Evolutionary conservation across 306 rosid species (phyloP).

Genomic region (Trifolium pratense): DNA sequence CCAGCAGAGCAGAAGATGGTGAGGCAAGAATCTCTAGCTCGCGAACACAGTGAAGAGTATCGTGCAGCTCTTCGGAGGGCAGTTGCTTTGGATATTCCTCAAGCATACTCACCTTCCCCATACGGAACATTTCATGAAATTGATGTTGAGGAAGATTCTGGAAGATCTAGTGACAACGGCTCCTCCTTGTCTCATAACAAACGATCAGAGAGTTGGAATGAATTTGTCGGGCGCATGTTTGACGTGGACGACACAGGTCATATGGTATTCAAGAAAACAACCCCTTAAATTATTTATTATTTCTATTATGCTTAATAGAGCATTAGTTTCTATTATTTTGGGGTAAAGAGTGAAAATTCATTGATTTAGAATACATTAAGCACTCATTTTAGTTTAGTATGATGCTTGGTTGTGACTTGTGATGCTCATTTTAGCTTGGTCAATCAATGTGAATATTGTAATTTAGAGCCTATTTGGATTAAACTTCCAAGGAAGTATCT

Average conservation of each 20-base stretch:
- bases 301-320: conserved; percentile 29
- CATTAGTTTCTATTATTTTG: conserved; percentile 30
- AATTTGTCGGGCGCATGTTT: conserved; percentile 70
- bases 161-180: conserved; percentile 42
- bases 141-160: conserved; percentile 67
- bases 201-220: conserved; percentile 73
- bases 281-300: conserved; percentile 11
- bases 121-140: conserved; percentile 81
- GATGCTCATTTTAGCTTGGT: conserved; percentile 3
- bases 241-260: conserved; percentile 77
- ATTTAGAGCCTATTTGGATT: background rate
- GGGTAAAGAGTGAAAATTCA: conserved; percentile 35
- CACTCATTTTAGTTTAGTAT: conserved; percentile 14
- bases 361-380: conserved; percentile 40
- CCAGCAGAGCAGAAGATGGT: conserved; percentile 81
- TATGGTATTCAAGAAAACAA: conserved; percentile 72
- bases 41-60: conserved; percentile 74
- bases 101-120: conserved; percentile 60
- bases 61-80: conserved; percentile 82
- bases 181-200: conserved; percentile 41
- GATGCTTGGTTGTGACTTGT: background rate
- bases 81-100: conserved; percentile 75
- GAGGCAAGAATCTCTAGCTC: conserved; percentile 59
- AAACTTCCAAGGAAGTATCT: conserved; percentile 13
- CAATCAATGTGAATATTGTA: conserved; percentile 13